phyloP scores from a whole-genome alignment of 2,329 filamentous ascomycete species.

The Diaporthe australafricana region DNA sequence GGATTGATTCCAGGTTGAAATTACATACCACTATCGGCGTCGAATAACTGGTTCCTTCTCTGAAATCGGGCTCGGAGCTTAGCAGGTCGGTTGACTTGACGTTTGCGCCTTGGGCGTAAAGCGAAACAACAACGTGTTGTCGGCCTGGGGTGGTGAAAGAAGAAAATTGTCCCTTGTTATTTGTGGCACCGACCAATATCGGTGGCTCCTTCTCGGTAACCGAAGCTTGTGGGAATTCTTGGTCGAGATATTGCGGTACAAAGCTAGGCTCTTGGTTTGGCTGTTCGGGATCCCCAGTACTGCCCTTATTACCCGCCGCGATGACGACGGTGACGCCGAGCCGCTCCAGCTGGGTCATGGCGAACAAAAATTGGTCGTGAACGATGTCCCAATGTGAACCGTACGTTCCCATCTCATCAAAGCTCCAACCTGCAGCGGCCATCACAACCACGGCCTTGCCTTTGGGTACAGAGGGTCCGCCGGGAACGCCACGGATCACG shows the following conservation, averaged over 20 bases:
- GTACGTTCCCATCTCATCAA: not conserved
- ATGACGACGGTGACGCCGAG: constrained; percentile 1
- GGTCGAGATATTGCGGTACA: not conserved
- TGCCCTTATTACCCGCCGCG: not conserved
- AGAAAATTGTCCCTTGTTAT: not conserved
- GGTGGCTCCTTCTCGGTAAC: not conserved
- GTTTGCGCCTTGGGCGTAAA: constrained; percentile 5
- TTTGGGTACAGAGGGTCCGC: not conserved
- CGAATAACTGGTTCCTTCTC: not conserved
- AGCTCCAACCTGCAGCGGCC: not conserved
- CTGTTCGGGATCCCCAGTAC: not conserved
- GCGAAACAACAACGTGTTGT: not conserved
- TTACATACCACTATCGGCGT: constrained; percentile 7
- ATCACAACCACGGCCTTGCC: not conserved
- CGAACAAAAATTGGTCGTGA: not conserved
- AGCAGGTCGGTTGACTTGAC: not conserved
- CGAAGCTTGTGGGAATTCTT: not conserved
- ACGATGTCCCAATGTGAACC: not conserved
- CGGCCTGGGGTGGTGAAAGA: not conserved
- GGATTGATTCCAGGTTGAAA: not conserved
- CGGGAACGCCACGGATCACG: not conserved
- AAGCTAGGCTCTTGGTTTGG: not conserved
- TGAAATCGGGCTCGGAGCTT: not conserved
- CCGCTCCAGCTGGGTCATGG: not conserved
- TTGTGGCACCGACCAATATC: not conserved